A percentile compares a stretch with the other conserved stretches of the same genome.
phyloP scores from a whole-genome alignment of 2,329 filamentous ascomycete species.

The Emericellopsis atlantica region DNA sequence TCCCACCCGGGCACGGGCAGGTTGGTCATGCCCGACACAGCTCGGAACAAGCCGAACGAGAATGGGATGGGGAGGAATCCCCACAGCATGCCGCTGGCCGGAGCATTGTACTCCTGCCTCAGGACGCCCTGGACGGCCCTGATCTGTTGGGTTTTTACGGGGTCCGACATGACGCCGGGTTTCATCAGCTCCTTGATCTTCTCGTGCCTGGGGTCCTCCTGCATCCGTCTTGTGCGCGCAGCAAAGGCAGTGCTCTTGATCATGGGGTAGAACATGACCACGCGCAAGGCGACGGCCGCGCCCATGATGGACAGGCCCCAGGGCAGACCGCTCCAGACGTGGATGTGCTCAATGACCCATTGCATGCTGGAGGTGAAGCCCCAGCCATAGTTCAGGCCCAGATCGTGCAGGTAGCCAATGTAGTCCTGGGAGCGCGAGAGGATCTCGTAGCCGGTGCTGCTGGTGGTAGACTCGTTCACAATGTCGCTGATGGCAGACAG shows the following conservation, averaged over 20 bases:
- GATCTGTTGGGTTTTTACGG: slow-evolving; percentile 29
- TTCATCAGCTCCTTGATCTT: slow-evolving; percentile 37
- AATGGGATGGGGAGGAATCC: slow-evolving; percentile 44
- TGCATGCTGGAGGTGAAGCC: slow-evolving; percentile 65
- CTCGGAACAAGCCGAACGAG: slow-evolving; percentile 69
- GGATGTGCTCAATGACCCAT: slow-evolving; percentile 68
- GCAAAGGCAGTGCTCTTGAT: slow-evolving; percentile 18
- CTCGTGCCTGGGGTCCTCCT: slow-evolving; percentile 38
- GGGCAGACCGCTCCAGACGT: slow-evolving; percentile 61
- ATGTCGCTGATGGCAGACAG: slow-evolving; percentile 19
- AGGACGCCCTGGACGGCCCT: slow-evolving; percentile 22
- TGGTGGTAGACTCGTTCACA: slow-evolving; percentile 14
- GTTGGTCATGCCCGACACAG: slow-evolving; percentile 59
- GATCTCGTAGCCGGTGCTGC: slow-evolving; percentile 15
- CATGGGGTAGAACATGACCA: slow-evolving; percentile 51
- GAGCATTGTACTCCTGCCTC: slow-evolving; percentile 20
- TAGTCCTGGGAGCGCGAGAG: slow-evolving; percentile 52
- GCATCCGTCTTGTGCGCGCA: slow-evolving; percentile 48
- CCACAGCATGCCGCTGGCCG: slow-evolving; percentile 21
- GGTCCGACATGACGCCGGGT: slow-evolving; percentile 24
- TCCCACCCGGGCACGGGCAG: slow-evolving; percentile 74
- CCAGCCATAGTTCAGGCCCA: slow-evolving; percentile 82
- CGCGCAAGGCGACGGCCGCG: slow-evolving; percentile 52
- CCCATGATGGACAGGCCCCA: slow-evolving; percentile 71
- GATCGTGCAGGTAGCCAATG: slow-evolving; percentile 68